Evolutionary conservation across 371 early-diverging fungal genomes (phyloP), one percentile per base, ranked within the genome.

Genomic region (Rhizopus microsporus): DNA sequence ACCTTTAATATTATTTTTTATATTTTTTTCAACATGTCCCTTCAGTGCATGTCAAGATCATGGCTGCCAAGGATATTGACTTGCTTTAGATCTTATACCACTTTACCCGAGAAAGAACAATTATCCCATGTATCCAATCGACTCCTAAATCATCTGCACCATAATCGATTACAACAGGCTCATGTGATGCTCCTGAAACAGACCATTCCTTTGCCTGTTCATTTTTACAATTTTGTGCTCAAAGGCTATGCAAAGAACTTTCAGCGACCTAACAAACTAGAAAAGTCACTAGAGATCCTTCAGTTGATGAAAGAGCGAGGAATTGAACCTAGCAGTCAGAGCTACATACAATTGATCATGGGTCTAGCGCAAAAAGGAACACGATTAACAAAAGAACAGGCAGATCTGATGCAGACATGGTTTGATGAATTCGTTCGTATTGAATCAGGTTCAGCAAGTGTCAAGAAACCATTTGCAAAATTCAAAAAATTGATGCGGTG

Each of bases 351-450:
- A 12, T 32, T 61, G 3, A 23, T 65, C 1, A 23, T 60, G 4
- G 61, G 66, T 0, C 16, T 57, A 29, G 34, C 54, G 1, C 17
- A 23, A 8, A 35, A 45, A 34, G 53, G 47, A 12, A 60, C 51
- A 39, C 30, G 50, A 12, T 16, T 54, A 15, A 45, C 17, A 4
- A 23, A 42, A 16, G 8, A 35, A 31, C 54, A 63, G 38, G 44
- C 57, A 12, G 16, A 46, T 12, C 34, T 53, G 5, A 35, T 63
- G 35, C 58, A 57, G 45, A 7, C 29, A 4, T 61, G 61, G 66
- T 65, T 65, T 42, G 16, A 60, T 5, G 60, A 65, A 32, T 50
- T 57, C 38, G 12, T 40, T 7, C 43, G 44, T n/a, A 42, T 43
- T 32, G 35, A 38, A 6, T 10, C 37, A 54, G 33, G 23, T 30